Evolutionary conservation across 208 protist genomes (phyloP).

Genomic region (Acanthamoeba sp.): DNA sequence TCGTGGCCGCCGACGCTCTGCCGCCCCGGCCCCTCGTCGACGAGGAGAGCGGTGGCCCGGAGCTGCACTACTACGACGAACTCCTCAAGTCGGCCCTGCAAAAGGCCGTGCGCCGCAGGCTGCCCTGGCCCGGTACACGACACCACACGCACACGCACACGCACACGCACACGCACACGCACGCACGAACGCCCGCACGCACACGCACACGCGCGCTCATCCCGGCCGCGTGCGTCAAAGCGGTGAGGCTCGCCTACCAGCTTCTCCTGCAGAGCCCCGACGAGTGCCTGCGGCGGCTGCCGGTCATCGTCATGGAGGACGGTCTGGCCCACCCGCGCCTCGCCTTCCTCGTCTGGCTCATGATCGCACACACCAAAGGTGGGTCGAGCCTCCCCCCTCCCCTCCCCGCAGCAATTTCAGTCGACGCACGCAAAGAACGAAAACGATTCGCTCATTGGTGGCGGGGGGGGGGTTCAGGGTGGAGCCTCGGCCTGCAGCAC

Average conservation of each 20-base stretch:
- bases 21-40: not conserved
- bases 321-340: not conserved
- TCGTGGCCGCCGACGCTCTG: not conserved
- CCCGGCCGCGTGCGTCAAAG: not conserved
- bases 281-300: slow-evolving; percentile 44
- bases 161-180: not conserved
- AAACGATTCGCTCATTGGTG: too few relatives aligned
- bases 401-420: too few relatives aligned
- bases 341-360: slow-evolving; percentile 31
- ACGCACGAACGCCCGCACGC: too few relatives aligned
- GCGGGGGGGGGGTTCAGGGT: not conserved
- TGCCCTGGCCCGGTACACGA: slow-evolving; percentile 23
- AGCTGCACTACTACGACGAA: slow-evolving; percentile 35
- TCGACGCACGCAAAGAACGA: too few relatives aligned
- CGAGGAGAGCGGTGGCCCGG: not conserved
- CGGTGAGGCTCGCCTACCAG: slow-evolving; percentile 32
- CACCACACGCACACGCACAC: too few relatives aligned
- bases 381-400: too few relatives aligned
- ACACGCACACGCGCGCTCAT: too few relatives aligned
- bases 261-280: slow-evolving; percentile 10
- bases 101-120: slow-evolving; percentile 34
- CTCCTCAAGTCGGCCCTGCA: slow-evolving; percentile 58
- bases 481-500: not conserved
- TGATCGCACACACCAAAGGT: slow-evolving; percentile 69
- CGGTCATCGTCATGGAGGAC: slow-evolving; percentile 66